Evolutionary conservation across 331 rosid species (phyloP).

Genomic region (Malus hybrid): DNA sequence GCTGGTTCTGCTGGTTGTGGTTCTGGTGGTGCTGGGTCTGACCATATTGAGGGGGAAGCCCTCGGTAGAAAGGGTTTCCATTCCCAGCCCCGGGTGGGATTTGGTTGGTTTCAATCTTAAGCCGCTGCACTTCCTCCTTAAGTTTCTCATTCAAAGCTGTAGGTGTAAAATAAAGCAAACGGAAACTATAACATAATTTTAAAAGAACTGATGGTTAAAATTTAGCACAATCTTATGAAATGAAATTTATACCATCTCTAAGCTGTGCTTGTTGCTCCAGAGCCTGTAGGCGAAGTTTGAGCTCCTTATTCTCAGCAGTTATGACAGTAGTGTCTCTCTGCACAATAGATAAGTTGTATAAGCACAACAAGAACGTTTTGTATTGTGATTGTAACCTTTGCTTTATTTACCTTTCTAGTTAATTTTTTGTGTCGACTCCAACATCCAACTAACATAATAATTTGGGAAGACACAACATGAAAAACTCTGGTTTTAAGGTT

Average conservation of each 20-base stretch:
- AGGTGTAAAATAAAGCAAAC: not conserved
- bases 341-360: slow-evolving; percentile 20
- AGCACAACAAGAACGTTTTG: not conserved
- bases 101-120: slow-evolving; percentile 56
- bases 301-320: slow-evolving; percentile 69
- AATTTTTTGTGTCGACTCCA: not conserved
- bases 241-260: slow-evolving; percentile 56
- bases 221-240: no score
- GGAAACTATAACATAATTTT: not conserved
- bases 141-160: slow-evolving; percentile 75
- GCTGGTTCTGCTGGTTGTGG: slow-evolving; percentile 34
- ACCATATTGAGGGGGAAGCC: slow-evolving; percentile 53
- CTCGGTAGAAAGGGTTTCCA: slow-evolving; percentile 50
- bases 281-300: slow-evolving; percentile 65
- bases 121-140: slow-evolving; percentile 82
- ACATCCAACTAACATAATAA: not conserved
- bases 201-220: not conserved
- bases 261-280: slow-evolving; percentile 70
- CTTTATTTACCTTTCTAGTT: not conserved
- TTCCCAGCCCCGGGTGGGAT: slow-evolving; percentile 33
- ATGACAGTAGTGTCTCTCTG: slow-evolving; percentile 75
- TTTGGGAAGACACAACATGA: not conserved
- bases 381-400: no score
- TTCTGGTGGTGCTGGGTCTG: slow-evolving; percentile 52
- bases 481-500: not conserved